phyloP scores from a whole-genome alignment of 768 basidiomycete genomes.

The Kwoniella sp. region DNA sequence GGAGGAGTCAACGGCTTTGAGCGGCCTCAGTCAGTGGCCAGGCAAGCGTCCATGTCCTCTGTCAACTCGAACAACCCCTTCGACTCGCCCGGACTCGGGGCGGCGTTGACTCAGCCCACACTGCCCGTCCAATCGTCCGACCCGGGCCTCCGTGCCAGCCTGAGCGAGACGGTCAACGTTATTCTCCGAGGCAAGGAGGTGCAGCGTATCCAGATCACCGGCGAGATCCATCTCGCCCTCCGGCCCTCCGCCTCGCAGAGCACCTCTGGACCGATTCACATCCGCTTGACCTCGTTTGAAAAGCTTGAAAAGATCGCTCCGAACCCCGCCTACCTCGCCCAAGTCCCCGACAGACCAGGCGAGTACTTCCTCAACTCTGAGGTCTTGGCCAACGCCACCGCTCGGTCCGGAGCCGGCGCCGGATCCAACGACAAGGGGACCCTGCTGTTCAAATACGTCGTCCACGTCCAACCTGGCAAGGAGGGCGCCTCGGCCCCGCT shows the following conservation, averaged over 20 bases:
- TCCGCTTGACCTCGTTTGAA: constrained; percentile 49
- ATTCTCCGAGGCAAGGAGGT: constrained; percentile 47
- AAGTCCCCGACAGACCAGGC: constrained; percentile 45
- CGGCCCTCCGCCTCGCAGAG: neutral
- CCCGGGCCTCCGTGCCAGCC: constrained; percentile 47
- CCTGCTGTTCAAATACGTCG: constrained; percentile 52
- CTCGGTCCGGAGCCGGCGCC: constrained; percentile 3
- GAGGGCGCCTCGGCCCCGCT: constrained; percentile 42
- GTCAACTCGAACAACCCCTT: constrained; percentile 44
- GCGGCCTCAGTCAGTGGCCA: constrained; percentile 10
- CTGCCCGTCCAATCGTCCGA: constrained; percentile 26
- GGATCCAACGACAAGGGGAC: constrained; percentile 20
- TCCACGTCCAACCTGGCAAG: constrained; percentile 43
- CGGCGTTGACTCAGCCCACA: constrained; percentile 1
- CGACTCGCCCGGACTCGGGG: constrained; percentile 31
- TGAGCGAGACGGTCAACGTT: constrained; percentile 52
- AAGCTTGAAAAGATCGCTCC: constrained; percentile 53
- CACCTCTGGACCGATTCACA: constrained; percentile 38
- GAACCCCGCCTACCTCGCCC: constrained; percentile 49
- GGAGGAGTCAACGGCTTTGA: constrained; percentile 5
- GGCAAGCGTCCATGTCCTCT: constrained; percentile 31
- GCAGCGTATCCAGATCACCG: constrained; percentile 49
- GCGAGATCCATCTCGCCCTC: constrained; percentile 49
- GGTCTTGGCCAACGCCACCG: constrained; percentile 33
- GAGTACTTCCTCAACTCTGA: constrained; percentile 50